Percentiles rank a stretch among this genome's conserved stretches.
These are phyloP conservation scores for Trifolium repens DNA, from an alignment of 306 rosid genomes.

Conservation along the genomic window DNA sequence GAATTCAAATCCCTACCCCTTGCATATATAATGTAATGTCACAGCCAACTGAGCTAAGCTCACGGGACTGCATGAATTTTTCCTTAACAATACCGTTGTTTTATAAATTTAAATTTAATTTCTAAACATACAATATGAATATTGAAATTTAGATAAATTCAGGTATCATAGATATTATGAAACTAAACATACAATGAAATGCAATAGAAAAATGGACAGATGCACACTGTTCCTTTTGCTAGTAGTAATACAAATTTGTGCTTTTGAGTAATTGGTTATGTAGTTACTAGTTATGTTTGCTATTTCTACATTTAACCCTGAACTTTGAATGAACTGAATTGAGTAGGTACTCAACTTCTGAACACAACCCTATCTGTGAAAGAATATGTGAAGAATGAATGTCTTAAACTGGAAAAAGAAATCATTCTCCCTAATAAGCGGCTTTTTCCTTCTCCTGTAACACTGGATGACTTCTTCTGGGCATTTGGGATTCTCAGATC, in stretches of 20 bases:
- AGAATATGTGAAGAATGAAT: slow-evolving; percentile 81
- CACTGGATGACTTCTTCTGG: slow-evolving; percentile 94
- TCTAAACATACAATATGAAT: too few species aligned
- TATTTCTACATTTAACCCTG: slow-evolving; percentile 15
- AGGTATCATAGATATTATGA: too few species aligned
- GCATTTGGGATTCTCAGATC: slow-evolving; percentile 97
- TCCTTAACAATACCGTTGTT: background rate
- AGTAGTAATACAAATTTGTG: background rate
- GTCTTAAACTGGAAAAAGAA: slow-evolving; percentile 73
- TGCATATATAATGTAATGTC: too few species aligned
- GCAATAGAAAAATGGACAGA: too few species aligned
- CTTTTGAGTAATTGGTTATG: slow-evolving; percentile 21
- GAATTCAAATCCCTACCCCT: too few species aligned
- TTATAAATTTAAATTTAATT: too few species aligned
- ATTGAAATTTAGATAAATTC: too few species aligned
- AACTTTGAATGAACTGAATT: slow-evolving; percentile 36
- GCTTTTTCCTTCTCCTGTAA: slow-evolving; percentile 79
- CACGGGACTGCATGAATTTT: too few species aligned
- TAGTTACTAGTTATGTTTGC: slow-evolving; percentile 10
- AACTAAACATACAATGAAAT: too few species aligned
- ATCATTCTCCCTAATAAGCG: slow-evolving; percentile 71
- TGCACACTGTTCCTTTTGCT: too few species aligned
- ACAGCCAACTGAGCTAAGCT: too few species aligned
- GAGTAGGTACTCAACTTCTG: slow-evolving; percentile 92
- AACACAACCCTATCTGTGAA: slow-evolving; percentile 79